Evolutionary conservation across 352 stramenopile genomes (phyloP).

Genomic region (Blastocystis sp.): DNA sequence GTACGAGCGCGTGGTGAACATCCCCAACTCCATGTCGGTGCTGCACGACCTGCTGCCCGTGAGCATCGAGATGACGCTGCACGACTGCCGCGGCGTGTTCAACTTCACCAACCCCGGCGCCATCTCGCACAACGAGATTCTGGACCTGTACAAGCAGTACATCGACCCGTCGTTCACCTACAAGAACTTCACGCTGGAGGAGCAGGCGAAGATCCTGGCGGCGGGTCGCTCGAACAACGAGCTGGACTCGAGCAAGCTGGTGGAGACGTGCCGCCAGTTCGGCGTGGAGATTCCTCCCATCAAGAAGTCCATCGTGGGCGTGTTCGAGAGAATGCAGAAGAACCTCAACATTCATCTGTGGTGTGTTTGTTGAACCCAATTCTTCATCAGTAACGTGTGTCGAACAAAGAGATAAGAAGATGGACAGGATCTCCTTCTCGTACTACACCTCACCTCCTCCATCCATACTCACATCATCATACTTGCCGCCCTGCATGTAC

Average conservation of each 20-base stretch:
- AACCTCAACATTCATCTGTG: slow-evolving; percentile 75
- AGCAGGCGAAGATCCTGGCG: slow-evolving; percentile 84
- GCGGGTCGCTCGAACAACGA: slow-evolving; percentile 84
- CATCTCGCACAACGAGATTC: slow-evolving; percentile 86
- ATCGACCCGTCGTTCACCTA: slow-evolving; percentile 81
- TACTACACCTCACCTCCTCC: slow-evolving; percentile 72
- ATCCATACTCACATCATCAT: slow-evolving; percentile 74
- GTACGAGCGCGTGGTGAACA: slow-evolving; percentile 80
- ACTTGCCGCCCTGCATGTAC: slow-evolving; percentile 71
- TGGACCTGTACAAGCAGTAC: slow-evolving; percentile 85
- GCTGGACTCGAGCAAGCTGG: slow-evolving; percentile 81
- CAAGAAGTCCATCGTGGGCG: slow-evolving; percentile 77
- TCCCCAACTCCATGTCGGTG: slow-evolving; percentile 87
- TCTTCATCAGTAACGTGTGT: slow-evolving; percentile 70
- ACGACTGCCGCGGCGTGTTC: slow-evolving; percentile 77
- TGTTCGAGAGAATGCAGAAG: slow-evolving; percentile 81
- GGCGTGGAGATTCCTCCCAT: slow-evolving; percentile 80
- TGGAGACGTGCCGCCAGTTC: slow-evolving; percentile 74
- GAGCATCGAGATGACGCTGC: slow-evolving; percentile 78
- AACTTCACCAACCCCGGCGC: slow-evolving; percentile 89
- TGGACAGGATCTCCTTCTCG: slow-evolving; percentile 75
- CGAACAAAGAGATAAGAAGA: slow-evolving; percentile 72
- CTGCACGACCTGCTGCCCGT: slow-evolving; percentile 83
- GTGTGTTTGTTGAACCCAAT: slow-evolving; percentile 72
- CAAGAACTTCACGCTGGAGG: slow-evolving; percentile 74